These are phyloP conservation scores for Calophaca sinica DNA, from an alignment of 306 rosid genomes.

Conservation along the genomic window DNA sequence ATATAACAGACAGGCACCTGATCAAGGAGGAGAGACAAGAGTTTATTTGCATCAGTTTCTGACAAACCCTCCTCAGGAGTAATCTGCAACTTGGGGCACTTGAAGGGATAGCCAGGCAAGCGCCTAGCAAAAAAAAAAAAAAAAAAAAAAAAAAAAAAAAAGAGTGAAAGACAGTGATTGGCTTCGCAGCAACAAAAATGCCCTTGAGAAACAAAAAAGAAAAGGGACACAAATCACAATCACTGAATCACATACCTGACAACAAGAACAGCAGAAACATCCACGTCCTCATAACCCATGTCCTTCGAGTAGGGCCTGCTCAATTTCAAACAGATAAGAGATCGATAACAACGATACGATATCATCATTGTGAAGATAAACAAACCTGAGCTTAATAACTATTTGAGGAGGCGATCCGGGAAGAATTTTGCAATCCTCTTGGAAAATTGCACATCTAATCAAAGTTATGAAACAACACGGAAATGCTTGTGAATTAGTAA, in stretches of 20 bases:
- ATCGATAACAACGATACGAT: neutral
- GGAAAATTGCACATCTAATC: conserved; percentile 77
- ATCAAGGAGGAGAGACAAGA: conserved; percentile 77
- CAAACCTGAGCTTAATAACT: conserved; percentile 72
- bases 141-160: conserved; percentile 22
- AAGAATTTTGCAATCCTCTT: conserved; percentile 76
- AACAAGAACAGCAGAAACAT: conserved; percentile 76
- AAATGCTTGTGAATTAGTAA: neutral
- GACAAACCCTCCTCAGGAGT: conserved; percentile 77
- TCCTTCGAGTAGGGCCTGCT: conserved; percentile 87
- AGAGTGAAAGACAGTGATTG: conserved; percentile 12
- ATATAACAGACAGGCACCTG: conserved; percentile 60
- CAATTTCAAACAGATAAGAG: conserved; percentile 34
- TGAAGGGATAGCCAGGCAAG: conserved; percentile 94
- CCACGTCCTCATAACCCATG: conserved; percentile 90
- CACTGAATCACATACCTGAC: conserved; percentile 65
- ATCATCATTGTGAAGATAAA: conserved; percentile 10
- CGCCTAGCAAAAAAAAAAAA: conserved; percentile 56
- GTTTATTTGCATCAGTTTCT: conserved; percentile 66
- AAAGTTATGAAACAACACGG: neutral
- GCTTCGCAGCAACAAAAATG: conserved; percentile 26
- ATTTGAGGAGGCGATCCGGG: conserved; percentile 71
- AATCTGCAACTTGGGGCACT: conserved; percentile 87
- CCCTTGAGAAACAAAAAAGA: conserved; percentile 3
- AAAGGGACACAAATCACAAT: neutral